phyloP scores from a whole-genome alignment of 2,329 filamentous ascomycete genomes.

The Cordyceps cicadae region DNA sequence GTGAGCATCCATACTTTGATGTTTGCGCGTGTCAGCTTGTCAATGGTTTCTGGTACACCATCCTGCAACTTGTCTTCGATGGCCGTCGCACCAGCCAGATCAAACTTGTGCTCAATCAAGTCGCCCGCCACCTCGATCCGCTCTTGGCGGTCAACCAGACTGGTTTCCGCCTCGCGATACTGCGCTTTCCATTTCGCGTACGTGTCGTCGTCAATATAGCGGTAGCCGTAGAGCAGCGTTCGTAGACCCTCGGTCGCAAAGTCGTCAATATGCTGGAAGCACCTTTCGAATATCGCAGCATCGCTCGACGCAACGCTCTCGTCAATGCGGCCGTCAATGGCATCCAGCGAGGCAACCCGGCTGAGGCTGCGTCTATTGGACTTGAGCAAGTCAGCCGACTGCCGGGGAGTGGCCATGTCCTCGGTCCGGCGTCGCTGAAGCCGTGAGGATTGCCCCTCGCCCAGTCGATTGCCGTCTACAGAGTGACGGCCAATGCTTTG shows the following conservation, averaged over 20 bases:
- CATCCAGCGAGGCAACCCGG: conserved; percentile 23
- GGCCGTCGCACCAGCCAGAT: conserved; percentile 78
- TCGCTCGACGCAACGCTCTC: conserved; percentile 55
- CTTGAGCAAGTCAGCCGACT: conserved; percentile 20
- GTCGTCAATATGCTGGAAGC: conserved; percentile 81
- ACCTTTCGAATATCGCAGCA: conserved; percentile 64
- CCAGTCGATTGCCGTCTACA: conserved; percentile 21
- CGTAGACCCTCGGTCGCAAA: conserved; percentile 84
- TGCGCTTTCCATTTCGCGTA: conserved; percentile 69
- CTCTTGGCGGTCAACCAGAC: conserved; percentile 68
- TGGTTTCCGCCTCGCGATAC: conserved; percentile 75
- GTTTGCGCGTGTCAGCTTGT: conserved; percentile 77
- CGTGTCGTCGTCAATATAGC: conserved; percentile 65
- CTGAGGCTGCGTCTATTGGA: conserved; percentile 19
- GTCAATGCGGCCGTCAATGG: conserved; percentile 47
- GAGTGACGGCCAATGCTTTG: conserved; percentile 24
- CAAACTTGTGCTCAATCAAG: conserved; percentile 70
- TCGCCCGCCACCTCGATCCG: conserved; percentile 75
- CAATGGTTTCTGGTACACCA: conserved; percentile 85
- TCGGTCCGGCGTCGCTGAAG: conserved; percentile 15
- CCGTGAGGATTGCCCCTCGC: conserved; percentile 21
- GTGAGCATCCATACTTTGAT: conserved; percentile 98
- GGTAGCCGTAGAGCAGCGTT: conserved; percentile 76
- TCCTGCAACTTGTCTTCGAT: conserved; percentile 91
- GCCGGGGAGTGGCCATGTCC: conserved; percentile 18